These are phyloP conservation scores for Mycena sp. DNA, from an alignment of 1,284 basidiomycete genomes.

Conservation along the genomic window DNA sequence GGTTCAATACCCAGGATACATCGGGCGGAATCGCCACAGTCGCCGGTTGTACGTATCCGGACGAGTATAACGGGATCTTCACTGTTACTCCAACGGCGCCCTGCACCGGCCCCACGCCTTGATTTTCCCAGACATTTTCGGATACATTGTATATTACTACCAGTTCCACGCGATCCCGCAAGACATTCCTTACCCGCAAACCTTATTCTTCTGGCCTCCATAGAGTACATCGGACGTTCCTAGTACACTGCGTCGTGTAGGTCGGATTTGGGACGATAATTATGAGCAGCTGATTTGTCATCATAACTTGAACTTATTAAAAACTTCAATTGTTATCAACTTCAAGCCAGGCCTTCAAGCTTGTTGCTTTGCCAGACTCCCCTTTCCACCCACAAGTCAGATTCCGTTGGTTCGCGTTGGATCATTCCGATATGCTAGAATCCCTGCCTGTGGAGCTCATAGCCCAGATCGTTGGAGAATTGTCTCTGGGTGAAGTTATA, in stretches of 20 bases:
- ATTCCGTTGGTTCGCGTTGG: not conserved
- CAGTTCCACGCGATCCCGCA: too few relatives aligned
- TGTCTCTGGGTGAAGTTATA: conserved; percentile 69
- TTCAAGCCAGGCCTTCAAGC: not conserved
- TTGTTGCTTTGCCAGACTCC: too few relatives aligned
- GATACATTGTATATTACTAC: too few relatives aligned
- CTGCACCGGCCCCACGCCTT: conserved; percentile 27
- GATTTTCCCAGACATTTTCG: too few relatives aligned
- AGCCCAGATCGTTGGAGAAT: conserved; percentile 73
- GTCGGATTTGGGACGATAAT: too few relatives aligned
- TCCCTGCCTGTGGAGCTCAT: conserved; percentile 77
- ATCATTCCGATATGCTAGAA: conserved; percentile 45
- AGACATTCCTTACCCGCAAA: not conserved
- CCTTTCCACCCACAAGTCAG: too few relatives aligned
- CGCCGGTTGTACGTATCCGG: conserved; percentile 57
- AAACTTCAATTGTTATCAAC: not conserved
- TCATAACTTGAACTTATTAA: not conserved
- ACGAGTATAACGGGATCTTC: conserved; percentile 39
- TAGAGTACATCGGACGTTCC: conserved; percentile 7
- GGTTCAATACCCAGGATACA: conserved; percentile 60
- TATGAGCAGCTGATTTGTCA: not conserved
- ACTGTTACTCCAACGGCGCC: conserved; percentile 21
- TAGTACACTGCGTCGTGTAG: too few relatives aligned
- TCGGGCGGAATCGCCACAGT: conserved; percentile 50
- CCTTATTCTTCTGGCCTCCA: not conserved